These are phyloP conservation scores for Mycena leptocephala DNA, from an alignment of 768 basidiomycete genomes.

Conservation along the genomic window DNA sequence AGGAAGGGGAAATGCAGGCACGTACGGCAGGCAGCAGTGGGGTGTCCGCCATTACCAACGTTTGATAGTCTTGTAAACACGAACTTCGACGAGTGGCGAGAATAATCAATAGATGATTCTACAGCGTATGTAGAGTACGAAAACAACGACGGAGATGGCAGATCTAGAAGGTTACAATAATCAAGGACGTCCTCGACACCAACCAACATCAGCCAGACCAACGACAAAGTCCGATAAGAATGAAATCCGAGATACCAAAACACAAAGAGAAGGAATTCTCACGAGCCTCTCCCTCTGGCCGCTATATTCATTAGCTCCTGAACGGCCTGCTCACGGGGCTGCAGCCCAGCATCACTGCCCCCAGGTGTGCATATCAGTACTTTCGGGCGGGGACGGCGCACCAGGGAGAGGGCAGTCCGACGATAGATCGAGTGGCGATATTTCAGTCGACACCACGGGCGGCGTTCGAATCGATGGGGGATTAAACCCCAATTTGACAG, in stretches of 20 bases:
- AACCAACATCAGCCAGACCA: no score
- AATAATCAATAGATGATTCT: no score
- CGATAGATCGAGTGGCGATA: constrained; percentile 15
- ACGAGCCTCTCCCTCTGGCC: not conserved
- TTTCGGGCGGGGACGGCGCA: no score
- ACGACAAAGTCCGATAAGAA: no score
- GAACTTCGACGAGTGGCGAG: no score
- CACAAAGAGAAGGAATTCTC: not conserved
- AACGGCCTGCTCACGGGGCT: not conserved
- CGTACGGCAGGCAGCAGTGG: not conserved
- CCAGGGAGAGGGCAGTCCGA: no score
- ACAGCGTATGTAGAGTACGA: constrained; percentile 9
- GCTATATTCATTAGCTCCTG: not conserved
- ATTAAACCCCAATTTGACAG: not conserved
- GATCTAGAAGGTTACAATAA: not conserved
- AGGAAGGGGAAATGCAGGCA: not conserved
- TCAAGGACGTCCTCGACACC: not conserved
- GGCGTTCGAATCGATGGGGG: constrained; percentile 36
- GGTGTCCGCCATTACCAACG: no score
- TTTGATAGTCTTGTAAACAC: no score
- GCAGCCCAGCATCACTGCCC: not conserved
- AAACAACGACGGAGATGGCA: not conserved
- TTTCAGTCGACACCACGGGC: constrained; percentile 28
- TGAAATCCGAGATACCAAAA: no score
- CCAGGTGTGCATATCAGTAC: not conserved